Percentiles rank a stretch among this genome's conserved stretches.
Conservation (phyloP, 148 eudicot species). For the Rhododendron vialii region DNA sequence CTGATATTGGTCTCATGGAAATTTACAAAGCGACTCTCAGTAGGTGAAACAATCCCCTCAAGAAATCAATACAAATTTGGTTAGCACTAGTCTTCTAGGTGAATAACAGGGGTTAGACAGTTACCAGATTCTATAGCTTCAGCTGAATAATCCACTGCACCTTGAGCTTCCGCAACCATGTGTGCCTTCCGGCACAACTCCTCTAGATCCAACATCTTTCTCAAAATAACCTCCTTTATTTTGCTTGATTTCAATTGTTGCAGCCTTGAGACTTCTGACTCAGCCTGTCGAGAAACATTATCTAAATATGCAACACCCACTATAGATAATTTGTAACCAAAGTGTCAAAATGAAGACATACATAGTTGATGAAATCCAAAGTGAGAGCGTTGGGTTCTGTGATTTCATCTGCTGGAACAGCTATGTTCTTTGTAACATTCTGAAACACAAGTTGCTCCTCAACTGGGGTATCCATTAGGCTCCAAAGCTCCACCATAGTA, state of each 20-base stretch:
- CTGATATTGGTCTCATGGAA: neutral
- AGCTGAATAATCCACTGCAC: slow-evolving; percentile 35
- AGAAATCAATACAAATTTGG: neutral
- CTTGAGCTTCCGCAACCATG: slow-evolving; percentile 40
- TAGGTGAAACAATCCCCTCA: neutral
- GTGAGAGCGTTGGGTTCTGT: slow-evolving; percentile 55
- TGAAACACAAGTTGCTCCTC: slow-evolving; percentile 68
- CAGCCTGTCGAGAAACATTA: slow-evolving; percentile 44
- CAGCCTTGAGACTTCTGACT: slow-evolving; percentile 65
- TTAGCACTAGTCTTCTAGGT: neutral
- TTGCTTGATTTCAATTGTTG: slow-evolving; percentile 65
- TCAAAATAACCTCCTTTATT: slow-evolving; percentile 72
- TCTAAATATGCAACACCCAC: neutral
- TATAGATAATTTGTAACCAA: neutral
- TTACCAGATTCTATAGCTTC: slow-evolving; percentile 79
- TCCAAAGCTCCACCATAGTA: slow-evolving; percentile 79
- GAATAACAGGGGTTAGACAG: neutral
- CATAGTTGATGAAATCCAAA: slow-evolving; percentile 37
- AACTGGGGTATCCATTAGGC: slow-evolving; percentile 72
- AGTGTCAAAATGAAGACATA: slow-evolving; percentile 22
- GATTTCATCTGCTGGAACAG: slow-evolving; percentile 62
- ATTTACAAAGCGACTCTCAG: neutral
- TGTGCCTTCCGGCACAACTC: slow-evolving; percentile 69
- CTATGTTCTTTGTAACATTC: slow-evolving; percentile 55
- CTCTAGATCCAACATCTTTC: slow-evolving; percentile 61